A percentile compares a stretch with the other conserved stretches of the same genome.
Conservation (phyloP, 1,139 yeast species). For the Taiozyma sp. region DNA sequence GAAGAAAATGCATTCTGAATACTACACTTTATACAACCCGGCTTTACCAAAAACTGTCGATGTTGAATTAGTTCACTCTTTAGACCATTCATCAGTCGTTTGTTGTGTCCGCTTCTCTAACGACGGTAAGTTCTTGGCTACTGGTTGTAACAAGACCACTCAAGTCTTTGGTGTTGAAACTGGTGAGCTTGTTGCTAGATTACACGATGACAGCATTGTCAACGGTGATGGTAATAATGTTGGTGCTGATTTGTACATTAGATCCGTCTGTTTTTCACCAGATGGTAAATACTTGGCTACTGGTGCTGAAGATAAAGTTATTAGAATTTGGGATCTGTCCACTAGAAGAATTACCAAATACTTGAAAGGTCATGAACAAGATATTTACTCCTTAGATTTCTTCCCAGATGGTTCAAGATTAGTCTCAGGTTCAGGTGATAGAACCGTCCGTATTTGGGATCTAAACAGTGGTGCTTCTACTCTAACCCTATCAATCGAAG, state of each 20-base stretch:
- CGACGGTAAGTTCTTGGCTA: constrained; percentile 91
- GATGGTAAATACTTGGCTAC: constrained; percentile 95
- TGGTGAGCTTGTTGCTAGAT: constrained; percentile 82
- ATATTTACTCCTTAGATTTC: constrained; percentile 91
- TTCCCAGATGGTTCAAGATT: constrained; percentile 93
- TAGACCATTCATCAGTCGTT: constrained; percentile 90
- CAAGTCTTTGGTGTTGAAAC: constrained; percentile 91
- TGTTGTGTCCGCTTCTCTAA: constrained; percentile 94
- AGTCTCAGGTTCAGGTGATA: constrained; percentile 95
- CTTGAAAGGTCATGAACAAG: constrained; percentile 95
- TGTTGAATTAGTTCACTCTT: constrained; percentile 82
- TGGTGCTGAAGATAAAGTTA: constrained; percentile 96
- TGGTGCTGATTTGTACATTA: constrained; percentile 75
- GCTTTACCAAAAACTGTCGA: constrained; percentile 72
- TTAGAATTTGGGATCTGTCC: constrained; percentile 93
- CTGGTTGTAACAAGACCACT: constrained; percentile 95
- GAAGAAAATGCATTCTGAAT: constrained; percentile 82
- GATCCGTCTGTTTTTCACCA: constrained; percentile 95
- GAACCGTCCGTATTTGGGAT: constrained; percentile 97
- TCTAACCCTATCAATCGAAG: constrained; percentile 85
- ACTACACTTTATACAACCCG: constrained; percentile 88
- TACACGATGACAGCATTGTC: constrained; percentile 69
- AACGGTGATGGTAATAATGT: constrained; percentile 28
- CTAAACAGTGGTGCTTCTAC: constrained; percentile 88
- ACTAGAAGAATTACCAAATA: constrained; percentile 83